These are phyloP conservation scores for Colletotrichum phormii DNA, from an alignment of 2,329 filamentous ascomycete species.

Conservation along the genomic window DNA sequence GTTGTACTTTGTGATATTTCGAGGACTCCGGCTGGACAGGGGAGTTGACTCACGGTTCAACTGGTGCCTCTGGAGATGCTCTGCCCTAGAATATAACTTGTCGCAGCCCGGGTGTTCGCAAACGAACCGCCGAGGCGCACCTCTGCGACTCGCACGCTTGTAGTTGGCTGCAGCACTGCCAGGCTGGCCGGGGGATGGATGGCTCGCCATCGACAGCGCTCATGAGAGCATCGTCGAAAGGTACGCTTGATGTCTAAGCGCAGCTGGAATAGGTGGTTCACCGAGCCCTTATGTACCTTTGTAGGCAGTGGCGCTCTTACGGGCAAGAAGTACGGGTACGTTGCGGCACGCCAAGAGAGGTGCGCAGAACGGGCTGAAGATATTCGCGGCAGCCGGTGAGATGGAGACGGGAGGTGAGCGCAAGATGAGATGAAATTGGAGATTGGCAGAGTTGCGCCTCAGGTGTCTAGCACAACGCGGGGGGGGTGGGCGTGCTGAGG, in stretches of 20 bases:
- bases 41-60: constrained; percentile 69
- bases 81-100: constrained; percentile 83
- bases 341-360: background rate
- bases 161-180: constrained; percentile 46
- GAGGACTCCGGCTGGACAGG: background rate
- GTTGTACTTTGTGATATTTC: background rate
- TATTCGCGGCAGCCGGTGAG: background rate
- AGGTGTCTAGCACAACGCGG: constrained; percentile 9
- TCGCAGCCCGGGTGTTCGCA: constrained; percentile 80
- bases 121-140: constrained; percentile 63
- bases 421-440: constrained; percentile 19
- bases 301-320: background rate
- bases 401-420: background rate
- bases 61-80: constrained; percentile 85
- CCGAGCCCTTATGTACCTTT: background rate
- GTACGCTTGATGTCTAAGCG: background rate
- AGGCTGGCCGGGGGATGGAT: constrained; percentile 21
- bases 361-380: background rate
- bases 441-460: constrained; percentile 13
- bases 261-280: background rate
- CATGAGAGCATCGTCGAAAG: constrained; percentile 17
- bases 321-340: background rate
- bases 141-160: constrained; percentile 64
- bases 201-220: constrained; percentile 22
- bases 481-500: background rate